Evolutionary conservation across 2,329 filamentous ascomycete genomes (phyloP).

Genomic region (Curvularia lunata): DNA sequence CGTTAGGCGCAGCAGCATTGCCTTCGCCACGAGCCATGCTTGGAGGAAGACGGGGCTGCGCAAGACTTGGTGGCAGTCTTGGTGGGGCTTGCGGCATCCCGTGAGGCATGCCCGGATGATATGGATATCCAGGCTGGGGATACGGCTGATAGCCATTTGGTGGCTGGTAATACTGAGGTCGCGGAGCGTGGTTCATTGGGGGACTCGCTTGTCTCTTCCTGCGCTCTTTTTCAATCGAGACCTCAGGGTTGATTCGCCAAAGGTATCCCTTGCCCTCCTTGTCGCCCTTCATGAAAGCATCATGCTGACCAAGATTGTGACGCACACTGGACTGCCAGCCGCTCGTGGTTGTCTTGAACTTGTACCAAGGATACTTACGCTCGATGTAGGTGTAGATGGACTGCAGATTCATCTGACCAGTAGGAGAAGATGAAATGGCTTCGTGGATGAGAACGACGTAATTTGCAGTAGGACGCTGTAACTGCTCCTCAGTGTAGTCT

Average conservation of each 20-base stretch:
- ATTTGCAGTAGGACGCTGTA: constrained; percentile 70
- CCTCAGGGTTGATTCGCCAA: constrained; percentile 65
- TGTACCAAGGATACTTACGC: constrained; percentile 68
- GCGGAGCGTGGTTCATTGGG: constrained; percentile 43
- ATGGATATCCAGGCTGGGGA: constrained; percentile 36
- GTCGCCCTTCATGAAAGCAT: constrained; percentile 66
- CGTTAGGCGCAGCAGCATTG: constrained; percentile 30
- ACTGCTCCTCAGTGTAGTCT: constrained; percentile 74
- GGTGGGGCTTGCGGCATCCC: constrained; percentile 38
- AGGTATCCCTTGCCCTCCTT: constrained; percentile 68
- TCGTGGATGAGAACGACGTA: constrained; percentile 70
- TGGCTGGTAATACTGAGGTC: constrained; percentile 42
- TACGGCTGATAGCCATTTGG: constrained; percentile 40
- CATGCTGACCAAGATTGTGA: constrained; percentile 66
- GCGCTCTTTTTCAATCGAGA: constrained; percentile 65
- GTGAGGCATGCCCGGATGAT: constrained; percentile 42
- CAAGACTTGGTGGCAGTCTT: constrained; percentile 38
- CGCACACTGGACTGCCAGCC: constrained; percentile 72
- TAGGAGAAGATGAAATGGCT: constrained; percentile 62
- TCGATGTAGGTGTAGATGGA: constrained; percentile 70
- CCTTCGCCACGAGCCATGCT: constrained; percentile 42
- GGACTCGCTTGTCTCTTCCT: constrained; percentile 59
- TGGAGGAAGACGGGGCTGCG: constrained; percentile 45
- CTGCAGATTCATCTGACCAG: constrained; percentile 66
- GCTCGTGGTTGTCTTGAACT: constrained; percentile 63